Percentiles rank a stretch among this genome's conserved stretches.
These are phyloP conservation scores for Plantago rigida DNA, from an alignment of 305 asterid species.

Conservation along the genomic window DNA sequence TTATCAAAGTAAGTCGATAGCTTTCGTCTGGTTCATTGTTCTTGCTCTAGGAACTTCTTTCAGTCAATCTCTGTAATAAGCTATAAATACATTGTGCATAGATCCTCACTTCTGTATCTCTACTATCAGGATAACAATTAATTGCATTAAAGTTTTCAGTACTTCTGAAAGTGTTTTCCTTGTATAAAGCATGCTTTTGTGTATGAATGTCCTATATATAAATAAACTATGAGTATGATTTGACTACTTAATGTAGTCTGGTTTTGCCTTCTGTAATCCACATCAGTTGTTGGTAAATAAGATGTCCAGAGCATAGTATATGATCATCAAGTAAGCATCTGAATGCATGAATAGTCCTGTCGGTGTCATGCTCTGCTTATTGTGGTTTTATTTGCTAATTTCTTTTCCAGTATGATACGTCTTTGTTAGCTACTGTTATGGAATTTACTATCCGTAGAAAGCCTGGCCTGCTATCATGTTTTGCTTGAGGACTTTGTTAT, in stretches of 20 bases:
- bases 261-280: neutral
- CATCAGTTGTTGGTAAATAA: neutral
- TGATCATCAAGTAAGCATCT: neutral
- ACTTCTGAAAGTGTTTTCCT: constrained; percentile 10
- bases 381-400: neutral
- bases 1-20: constrained; percentile 50
- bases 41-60: constrained; percentile 1
- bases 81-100: constrained; percentile 5
- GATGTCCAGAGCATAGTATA: neutral
- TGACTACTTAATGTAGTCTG: too few relatives aligned
- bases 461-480: neutral
- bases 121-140: constrained; percentile 3
- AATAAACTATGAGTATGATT: neutral
- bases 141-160: neutral
- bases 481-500: neutral
- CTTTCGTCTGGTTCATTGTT: constrained; percentile 20
- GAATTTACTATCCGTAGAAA: neutral
- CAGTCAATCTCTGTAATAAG: constrained; percentile 5
- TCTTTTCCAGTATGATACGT: neutral
- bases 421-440: neutral
- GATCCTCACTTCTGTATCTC: constrained; percentile 2
- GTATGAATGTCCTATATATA: too few relatives aligned
- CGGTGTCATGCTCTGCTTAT: neutral
- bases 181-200: too few relatives aligned
- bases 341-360: neutral